Conservation (phyloP, 768 basidiomycete genomes). For the Boletus reticuloceps region DNA sequence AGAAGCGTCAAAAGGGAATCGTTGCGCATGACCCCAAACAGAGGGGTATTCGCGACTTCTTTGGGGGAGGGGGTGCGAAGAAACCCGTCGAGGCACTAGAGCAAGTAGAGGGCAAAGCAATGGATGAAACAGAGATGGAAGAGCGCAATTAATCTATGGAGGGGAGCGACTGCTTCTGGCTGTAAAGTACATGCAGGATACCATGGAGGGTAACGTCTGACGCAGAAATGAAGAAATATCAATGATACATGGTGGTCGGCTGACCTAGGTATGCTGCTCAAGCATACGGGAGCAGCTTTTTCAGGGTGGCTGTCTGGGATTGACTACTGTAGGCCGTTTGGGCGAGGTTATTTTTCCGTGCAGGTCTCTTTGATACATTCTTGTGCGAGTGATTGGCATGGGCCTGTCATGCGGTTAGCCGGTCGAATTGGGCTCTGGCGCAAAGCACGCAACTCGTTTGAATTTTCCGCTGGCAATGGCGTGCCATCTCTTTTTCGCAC, state of each 20-base stretch:
- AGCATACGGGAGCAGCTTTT: slow-evolving; percentile 73
- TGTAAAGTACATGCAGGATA: slow-evolving; percentile 9
- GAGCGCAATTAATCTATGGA: slow-evolving; percentile 8
- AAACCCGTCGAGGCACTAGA: not conserved
- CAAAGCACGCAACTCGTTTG: slow-evolving; percentile 60
- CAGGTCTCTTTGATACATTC: slow-evolving; percentile 65
- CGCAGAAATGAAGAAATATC: not conserved
- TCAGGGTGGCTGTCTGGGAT: slow-evolving; percentile 64
- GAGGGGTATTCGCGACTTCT: slow-evolving; percentile 72
- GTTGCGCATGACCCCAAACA: slow-evolving; percentile 78
- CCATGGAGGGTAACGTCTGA: slow-evolving; percentile 8
- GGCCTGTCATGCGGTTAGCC: slow-evolving; percentile 40
- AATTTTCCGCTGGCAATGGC: slow-evolving; percentile 66
- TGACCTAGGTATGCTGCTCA: slow-evolving; percentile 27
- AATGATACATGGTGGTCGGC: not conserved
- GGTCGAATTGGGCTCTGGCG: not conserved
- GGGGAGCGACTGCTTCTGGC: not conserved
- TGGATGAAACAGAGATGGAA: slow-evolving; percentile 21
- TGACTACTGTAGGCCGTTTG: slow-evolving; percentile 60
- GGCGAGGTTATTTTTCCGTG: slow-evolving; percentile 61
- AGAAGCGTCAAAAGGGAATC: slow-evolving; percentile 73
- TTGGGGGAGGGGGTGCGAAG: slow-evolving; percentile 39
- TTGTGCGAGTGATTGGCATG: slow-evolving; percentile 72
- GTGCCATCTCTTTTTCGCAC: slow-evolving; percentile 79
- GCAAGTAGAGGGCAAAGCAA: slow-evolving; percentile 26